Evolutionary conservation across 169 alveolate genomes (phyloP), one percentile per base, ranked within the genome.

Genomic region (Eimeria praecox): DNA sequence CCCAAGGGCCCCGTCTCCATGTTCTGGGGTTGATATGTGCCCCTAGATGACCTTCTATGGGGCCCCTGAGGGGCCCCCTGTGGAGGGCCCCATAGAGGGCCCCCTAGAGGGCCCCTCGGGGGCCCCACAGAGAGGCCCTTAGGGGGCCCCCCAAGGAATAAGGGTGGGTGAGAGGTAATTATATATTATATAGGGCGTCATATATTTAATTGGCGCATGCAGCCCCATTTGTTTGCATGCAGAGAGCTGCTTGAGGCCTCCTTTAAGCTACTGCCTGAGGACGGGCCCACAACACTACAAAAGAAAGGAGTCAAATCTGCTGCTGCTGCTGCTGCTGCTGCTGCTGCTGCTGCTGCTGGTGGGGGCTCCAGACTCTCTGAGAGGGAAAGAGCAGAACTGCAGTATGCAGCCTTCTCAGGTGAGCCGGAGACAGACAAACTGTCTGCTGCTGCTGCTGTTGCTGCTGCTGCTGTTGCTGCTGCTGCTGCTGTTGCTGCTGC

Each of bases 251-350:
- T 97, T 44, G 98, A 97, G 93, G 98, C 97, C 16, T 97, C 98
- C 1, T 97, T 97, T 54, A 97, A 96, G 64, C 80, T 97, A 33
- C 96, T 97, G 91, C 98, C 97, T 4, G 98, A 97, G 87, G 98
- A 97, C 66, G 97, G 95, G 64, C 97, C 97, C 52, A 92, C 82
- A 71, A 71, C 82, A 98, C 42, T 97, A 44, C 89, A 98, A 96
- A 2, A 64, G 33, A 73, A 54, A 40, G 95, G 87, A 6, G 44
- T 3, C 46, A 42, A 1, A 35, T 56, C 3, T 56, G 66, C n/a
- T 56, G 66, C 66, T 56, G 66, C n/a, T 56, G 66, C 66, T 56
- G 66, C 66, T 56, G 66, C 66, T 56, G 66, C 20, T 49, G 56
- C 56, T 49, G 56, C 56, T 46, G 66, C 10, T 30, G 44, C 56